A percentile compares a stretch with the other conserved stretches of the same genome.
Evolutionary conservation across 495 filamentous ascomycete genomes (phyloP).

Genomic region (Aspergillus coremiiformis): DNA sequence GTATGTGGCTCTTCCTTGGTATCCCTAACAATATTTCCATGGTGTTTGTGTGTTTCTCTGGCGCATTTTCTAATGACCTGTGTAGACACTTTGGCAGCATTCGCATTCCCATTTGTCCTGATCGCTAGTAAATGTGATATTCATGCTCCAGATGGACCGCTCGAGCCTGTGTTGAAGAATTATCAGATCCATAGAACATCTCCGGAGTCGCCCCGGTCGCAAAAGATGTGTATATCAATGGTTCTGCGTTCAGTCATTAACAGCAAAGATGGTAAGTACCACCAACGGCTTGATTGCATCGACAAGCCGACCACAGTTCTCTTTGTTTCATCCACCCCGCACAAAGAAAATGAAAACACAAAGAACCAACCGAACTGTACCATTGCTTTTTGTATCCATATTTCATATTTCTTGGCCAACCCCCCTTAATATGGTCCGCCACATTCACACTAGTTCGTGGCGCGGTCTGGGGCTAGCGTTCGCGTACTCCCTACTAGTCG

Average conservation of each 20-base stretch:
- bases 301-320: background rate
- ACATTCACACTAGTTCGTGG: conserved; percentile 26
- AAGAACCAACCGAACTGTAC: background rate
- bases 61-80: conserved; percentile 1
- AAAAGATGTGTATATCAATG: conserved; percentile 69
- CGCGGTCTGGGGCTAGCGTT: conserved; percentile 22
- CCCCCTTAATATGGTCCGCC: conserved; percentile 23
- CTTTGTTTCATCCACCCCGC: background rate
- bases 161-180: conserved; percentile 47
- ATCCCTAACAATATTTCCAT: background rate
- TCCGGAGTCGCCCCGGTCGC: conserved; percentile 58
- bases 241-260: conserved; percentile 65
- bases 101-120: conserved; percentile 62
- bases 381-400: background rate
- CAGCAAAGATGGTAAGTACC: conserved; percentile 55
- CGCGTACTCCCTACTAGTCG: conserved; percentile 23
- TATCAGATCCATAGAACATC: conserved; percentile 70
- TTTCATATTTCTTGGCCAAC: conserved; percentile 8
- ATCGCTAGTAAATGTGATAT: conserved; percentile 85
- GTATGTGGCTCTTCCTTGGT: conserved; percentile 14
- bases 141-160: conserved; percentile 38
- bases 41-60: background rate
- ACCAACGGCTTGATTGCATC: background rate
- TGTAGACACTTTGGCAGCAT: conserved; percentile 60
- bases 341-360: background rate